Evolutionary conservation across 2,329 filamentous ascomycete genomes (phyloP).

Genomic region (Fusarium longipes): DNA sequence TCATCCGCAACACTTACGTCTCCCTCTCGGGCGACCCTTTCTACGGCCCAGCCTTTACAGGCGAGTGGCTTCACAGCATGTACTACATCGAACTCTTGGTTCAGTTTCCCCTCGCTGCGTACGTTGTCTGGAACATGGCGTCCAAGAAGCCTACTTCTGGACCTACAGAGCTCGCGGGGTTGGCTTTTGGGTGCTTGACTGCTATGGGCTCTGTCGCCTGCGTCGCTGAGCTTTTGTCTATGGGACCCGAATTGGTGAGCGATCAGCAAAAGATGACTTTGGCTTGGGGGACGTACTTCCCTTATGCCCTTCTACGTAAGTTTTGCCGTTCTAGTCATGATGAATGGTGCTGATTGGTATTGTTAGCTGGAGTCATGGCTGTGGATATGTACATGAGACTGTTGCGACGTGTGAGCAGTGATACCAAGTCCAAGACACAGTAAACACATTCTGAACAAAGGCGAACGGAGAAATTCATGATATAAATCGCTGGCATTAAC

Average conservation of each 20-base stretch:
- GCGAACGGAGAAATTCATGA: conserved; percentile 1
- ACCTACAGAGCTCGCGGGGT: conserved; percentile 60
- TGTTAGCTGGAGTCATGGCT: conserved; percentile 61
- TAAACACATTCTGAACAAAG: conserved; percentile 9
- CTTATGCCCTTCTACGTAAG: conserved; percentile 66
- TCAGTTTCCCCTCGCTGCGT: conserved; percentile 63
- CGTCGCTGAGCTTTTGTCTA: conserved; percentile 61
- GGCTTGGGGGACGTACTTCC: conserved; percentile 62
- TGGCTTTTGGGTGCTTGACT: conserved; percentile 64
- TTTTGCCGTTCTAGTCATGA: conserved; percentile 6
- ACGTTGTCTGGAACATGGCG: conserved; percentile 58
- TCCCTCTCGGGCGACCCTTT: conserved; percentile 64
- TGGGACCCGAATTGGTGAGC: conserved; percentile 60
- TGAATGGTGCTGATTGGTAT: conserved; percentile 2
- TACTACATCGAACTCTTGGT: conserved; percentile 62
- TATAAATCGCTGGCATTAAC: conserved; percentile 20
- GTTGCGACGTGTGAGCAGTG: conserved; percentile 54
- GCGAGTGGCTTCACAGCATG: conserved; percentile 64
- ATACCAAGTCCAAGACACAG: conserved; percentile 54
- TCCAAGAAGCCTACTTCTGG: conserved; percentile 51
- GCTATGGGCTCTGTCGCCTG: conserved; percentile 64
- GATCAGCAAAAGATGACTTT: conserved; percentile 59
- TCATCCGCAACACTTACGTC: conserved; percentile 61
- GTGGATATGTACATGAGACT: conserved; percentile 67
- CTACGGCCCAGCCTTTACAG: conserved; percentile 54